A percentile compares a stretch with the other conserved stretches of the same genome.
Conservation (phyloP, 2,329 filamentous ascomycete genomes). For the Balansia obtecta region DNA sequence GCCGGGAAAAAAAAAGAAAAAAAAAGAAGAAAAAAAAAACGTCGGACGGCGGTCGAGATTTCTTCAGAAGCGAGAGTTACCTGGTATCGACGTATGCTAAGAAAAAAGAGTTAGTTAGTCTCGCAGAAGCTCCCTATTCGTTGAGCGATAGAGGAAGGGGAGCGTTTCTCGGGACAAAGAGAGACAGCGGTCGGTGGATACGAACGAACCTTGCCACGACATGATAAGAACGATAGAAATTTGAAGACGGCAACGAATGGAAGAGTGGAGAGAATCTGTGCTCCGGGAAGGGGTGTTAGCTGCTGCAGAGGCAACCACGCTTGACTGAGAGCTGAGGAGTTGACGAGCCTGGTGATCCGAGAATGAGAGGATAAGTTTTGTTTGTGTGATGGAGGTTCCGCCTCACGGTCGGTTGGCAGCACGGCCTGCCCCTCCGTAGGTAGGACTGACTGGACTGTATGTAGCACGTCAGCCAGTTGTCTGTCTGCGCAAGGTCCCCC, state of each 20-base stretch:
- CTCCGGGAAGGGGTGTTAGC: constrained; percentile 2
- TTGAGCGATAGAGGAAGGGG: constrained; percentile 8
- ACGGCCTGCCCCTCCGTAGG: constrained; percentile 4
- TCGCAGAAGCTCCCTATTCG: constrained; percentile 1
- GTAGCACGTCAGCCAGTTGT: constrained; percentile 4
- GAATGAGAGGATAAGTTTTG: neutral
- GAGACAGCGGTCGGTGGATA: constrained; percentile 9
- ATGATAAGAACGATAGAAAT: constrained; percentile 38
- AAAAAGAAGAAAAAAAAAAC: constrained; percentile 10
- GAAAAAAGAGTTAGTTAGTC: constrained; percentile 10
- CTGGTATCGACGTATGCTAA: constrained; percentile 40
- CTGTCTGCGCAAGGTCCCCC: constrained; percentile 7
- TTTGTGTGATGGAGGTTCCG: constrained; percentile 6
- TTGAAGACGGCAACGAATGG: neutral
- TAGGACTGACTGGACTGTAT: too few relatives aligned
- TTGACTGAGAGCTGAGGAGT: neutral
- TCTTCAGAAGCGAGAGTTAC: constrained; percentile 20
- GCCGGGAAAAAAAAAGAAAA: constrained; percentile 13
- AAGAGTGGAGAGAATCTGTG: constrained; percentile 2
- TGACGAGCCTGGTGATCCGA: constrained; percentile 1
- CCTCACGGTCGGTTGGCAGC: neutral
- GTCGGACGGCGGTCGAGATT: neutral
- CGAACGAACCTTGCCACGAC: constrained; percentile 60
- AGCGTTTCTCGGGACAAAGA: constrained; percentile 8
- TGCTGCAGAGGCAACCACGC: neutral